Conservation (phyloP, 345 rosid species). For the Pistacia atlantica region DNA sequence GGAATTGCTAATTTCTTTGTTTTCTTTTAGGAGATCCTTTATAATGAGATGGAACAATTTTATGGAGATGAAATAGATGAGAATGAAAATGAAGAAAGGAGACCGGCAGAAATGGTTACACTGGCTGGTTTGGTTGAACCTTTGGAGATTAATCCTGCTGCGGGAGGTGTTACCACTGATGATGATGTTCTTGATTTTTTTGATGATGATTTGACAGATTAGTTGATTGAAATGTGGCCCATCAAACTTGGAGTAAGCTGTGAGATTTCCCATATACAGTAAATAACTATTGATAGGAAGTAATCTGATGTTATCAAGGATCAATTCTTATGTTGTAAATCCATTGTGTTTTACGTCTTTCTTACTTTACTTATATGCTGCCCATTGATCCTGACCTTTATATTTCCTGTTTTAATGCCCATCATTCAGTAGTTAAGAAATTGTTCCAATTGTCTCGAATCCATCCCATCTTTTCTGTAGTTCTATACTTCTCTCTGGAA, state of each 20-base stretch:
- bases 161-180: conserved; percentile 47
- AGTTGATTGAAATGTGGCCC: conserved; percentile 21
- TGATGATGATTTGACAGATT: conserved; percentile 56
- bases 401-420: conserved; percentile 6
- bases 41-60: conserved; percentile 47
- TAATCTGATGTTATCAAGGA: conserved; percentile 19
- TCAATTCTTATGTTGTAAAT: conserved; percentile 23
- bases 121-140: conserved; percentile 42
- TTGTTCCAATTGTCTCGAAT: not conserved
- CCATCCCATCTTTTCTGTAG: not conserved
- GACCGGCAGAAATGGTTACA: conserved; percentile 39
- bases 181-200: conserved; percentile 63
- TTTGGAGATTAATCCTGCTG: conserved; percentile 41
- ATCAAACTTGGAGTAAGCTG: conserved; percentile 33
- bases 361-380: conserved; percentile 5
- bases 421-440: conserved; percentile 9
- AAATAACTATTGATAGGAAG: conserved; percentile 11
- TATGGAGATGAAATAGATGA: conserved; percentile 50
- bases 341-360: conserved; percentile 18
- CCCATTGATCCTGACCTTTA: conserved; percentile 2
- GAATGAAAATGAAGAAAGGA: conserved; percentile 43
- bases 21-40: conserved; percentile 49
- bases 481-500: not conserved
- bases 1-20: conserved; percentile 19
- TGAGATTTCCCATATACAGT: conserved; percentile 23